Conservation (phyloP, 2,329 filamentous ascomycete genomes). For the Dryadomyces quercus-mongolicae region DNA sequence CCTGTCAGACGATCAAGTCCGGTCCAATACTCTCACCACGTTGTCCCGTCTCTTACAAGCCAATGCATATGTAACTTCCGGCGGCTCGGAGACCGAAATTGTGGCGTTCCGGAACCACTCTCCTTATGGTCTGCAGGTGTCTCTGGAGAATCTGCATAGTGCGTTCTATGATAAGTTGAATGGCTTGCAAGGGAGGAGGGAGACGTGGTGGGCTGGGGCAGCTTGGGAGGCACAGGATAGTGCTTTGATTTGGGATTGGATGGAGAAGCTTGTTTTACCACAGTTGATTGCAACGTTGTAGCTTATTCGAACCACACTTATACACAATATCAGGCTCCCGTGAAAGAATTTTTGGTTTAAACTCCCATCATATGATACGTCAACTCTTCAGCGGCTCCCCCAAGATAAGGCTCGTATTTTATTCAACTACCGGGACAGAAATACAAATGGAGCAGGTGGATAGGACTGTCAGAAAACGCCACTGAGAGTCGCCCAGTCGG, state of each 20-base stretch:
- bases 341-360: too few species aligned
- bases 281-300: too few species aligned
- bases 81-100: background rate
- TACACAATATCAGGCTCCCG: too few species aligned
- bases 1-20: background rate
- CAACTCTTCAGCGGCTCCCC: too few species aligned
- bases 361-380: too few species aligned
- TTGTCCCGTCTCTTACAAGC: background rate
- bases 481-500: too few species aligned
- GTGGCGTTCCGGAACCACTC: background rate
- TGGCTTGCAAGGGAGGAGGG: background rate
- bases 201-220: background rate
- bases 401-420: too few species aligned
- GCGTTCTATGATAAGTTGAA: background rate
- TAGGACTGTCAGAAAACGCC: too few species aligned
- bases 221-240: background rate
- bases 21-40: background rate
- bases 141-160: background rate
- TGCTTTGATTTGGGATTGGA: background rate
- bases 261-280: background rate
- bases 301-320: too few species aligned
- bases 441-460: too few species aligned
- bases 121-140: background rate
- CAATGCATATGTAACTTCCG: background rate
- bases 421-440: too few species aligned